These are phyloP conservation scores for Boletales sp. DNA, from an alignment of 768 basidiomycete genomes.

Conservation along the genomic window DNA sequence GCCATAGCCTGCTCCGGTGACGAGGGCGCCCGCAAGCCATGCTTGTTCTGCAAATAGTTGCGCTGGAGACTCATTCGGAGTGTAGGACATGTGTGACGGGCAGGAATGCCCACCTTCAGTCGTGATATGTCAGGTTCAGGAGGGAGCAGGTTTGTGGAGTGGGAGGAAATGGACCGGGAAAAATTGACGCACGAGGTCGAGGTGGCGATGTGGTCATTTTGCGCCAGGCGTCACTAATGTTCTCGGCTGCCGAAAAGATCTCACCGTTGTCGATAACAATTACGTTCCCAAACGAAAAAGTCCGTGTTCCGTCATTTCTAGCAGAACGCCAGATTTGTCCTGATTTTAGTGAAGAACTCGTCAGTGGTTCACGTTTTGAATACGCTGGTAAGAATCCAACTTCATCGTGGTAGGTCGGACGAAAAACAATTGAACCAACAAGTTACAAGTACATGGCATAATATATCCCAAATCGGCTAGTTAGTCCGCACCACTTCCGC, in stretches of 20 bases:
- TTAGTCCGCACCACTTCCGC: no score
- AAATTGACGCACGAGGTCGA: not conserved
- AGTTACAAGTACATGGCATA: no score
- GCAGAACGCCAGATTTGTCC: no score
- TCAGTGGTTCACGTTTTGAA: no score
- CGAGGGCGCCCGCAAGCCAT: constrained; percentile 25
- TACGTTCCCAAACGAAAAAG: not conserved
- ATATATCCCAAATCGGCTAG: no score
- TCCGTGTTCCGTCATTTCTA: no score
- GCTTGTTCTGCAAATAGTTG: constrained; percentile 24
- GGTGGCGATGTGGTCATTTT: not conserved
- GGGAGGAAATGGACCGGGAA: not conserved
- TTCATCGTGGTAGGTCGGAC: no score
- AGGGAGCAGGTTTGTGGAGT: not conserved
- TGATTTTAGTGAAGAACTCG: no score
- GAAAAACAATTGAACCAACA: no score
- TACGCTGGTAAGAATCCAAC: no score
- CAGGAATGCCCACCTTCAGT: constrained; percentile 6
- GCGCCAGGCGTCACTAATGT: not conserved
- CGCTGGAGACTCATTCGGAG: constrained; percentile 13
- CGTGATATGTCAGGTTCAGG: not conserved
- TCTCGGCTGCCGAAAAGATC: constrained; percentile 1
- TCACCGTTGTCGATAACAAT: not conserved
- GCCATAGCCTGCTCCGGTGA: constrained; percentile 27
- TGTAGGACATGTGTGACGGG: constrained; percentile 15